Evolutionary conservation across 352 stramenopile species (phyloP).

Genomic region (Phytophthora crassamura): DNA sequence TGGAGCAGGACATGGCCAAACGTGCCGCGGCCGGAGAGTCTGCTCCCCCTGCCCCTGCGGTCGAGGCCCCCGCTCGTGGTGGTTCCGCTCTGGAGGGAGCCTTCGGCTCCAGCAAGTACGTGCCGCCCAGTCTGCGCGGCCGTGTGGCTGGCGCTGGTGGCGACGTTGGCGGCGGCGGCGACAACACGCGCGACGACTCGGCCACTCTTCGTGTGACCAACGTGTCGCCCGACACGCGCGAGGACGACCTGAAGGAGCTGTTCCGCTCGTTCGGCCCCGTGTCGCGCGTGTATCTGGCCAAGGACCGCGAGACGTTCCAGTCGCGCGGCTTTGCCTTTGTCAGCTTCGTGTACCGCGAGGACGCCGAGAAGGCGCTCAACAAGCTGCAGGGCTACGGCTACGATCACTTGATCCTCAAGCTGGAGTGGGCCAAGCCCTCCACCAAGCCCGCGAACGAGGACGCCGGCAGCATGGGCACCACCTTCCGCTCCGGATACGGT

Average conservation of each 20-base stretch:
- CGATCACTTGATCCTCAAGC: constrained; percentile 99
- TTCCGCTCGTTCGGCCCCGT: constrained; percentile 97
- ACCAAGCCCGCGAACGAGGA: constrained; percentile 84
- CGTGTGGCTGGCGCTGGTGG: constrained; percentile 44
- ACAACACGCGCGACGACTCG: constrained; percentile 66
- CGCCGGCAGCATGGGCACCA: constrained; percentile 84
- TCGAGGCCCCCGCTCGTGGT: constrained; percentile 37
- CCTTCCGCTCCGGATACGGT: constrained; percentile 89
- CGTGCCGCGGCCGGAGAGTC: constrained; percentile 48
- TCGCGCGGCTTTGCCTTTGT: constrained; percentile 99
- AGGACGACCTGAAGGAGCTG: constrained; percentile 98
- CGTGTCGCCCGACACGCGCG: constrained; percentile 98
- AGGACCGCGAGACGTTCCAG: constrained; percentile 98
- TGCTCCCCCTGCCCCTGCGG: constrained; percentile 23
- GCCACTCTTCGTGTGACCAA: constrained; percentile 99
- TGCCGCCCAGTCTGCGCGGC: constrained; percentile 83
- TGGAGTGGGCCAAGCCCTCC: constrained; percentile 99
- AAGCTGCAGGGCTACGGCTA: constrained; percentile 98
- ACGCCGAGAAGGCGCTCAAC: constrained; percentile 97
- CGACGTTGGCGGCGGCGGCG: constrained; percentile 39
- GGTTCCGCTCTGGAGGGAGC: constrained; percentile 69
- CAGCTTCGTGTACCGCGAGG: constrained; percentile 96
- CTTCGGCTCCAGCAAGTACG: constrained; percentile 89
- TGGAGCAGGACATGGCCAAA: constrained; percentile 74
- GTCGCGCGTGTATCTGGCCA: constrained; percentile 97